phyloP scores from a whole-genome alignment of 148 eudicot species.

The Rheum nobile region DNA sequence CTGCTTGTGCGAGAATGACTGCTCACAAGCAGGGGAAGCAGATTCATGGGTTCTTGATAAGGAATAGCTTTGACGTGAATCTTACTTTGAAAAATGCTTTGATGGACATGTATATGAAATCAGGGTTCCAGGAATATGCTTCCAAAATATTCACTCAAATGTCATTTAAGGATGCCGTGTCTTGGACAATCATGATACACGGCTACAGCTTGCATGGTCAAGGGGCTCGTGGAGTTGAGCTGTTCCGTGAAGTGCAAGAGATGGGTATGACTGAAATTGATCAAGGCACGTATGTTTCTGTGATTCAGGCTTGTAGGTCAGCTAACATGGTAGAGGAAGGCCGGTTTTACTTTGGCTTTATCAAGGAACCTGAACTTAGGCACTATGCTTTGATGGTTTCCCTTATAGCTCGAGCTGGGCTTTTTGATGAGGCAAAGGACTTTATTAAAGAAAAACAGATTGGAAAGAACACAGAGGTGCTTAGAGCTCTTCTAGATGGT shows the following conservation, averaged over 20 bases:
- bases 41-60: constrained; percentile 48
- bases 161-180: constrained; percentile 39
- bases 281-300: constrained; percentile 30
- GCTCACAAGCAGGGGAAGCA: constrained; percentile 68
- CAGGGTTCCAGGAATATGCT: constrained; percentile 52
- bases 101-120: constrained; percentile 65
- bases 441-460: constrained; percentile 33
- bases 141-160: constrained; percentile 30
- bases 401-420: constrained; percentile 49
- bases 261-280: constrained; percentile 22
- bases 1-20: constrained; percentile 67
- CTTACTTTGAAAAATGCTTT: constrained; percentile 44
- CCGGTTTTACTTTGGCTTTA: constrained; percentile 23
- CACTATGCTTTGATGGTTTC: constrained; percentile 49
- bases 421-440: constrained; percentile 34
- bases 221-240: constrained; percentile 39
- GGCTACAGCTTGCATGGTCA: constrained; percentile 56
- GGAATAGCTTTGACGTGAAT: constrained; percentile 39
- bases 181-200: constrained; percentile 67
- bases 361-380: constrained; percentile 35
- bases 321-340: constrained; percentile 49
- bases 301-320: constrained; percentile 44
- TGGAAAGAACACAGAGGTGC: constrained; percentile 27
- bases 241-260: constrained; percentile 38
- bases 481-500: constrained; percentile 53